A percentile compares a stretch with the other conserved stretches of the same genome.
Evolutionary conservation across 192 early-diverging fungal genomes (phyloP).

Genomic region (Chytriomyces sp.): DNA sequence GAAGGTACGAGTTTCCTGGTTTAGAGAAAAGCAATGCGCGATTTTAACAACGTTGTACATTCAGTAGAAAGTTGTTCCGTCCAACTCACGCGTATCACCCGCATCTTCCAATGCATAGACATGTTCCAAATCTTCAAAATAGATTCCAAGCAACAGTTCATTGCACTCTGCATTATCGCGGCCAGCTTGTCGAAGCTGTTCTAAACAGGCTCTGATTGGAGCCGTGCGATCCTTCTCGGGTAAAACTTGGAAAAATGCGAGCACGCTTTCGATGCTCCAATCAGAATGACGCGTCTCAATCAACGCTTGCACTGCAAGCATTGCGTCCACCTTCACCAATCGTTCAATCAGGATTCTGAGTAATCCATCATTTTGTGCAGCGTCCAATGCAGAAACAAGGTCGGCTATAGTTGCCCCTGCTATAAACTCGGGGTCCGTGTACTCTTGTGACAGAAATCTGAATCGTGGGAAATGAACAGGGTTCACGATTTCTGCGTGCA

Average conservation of each 20-base stretch:
- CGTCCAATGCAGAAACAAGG: no score
- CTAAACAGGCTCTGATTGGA: slow-evolving; percentile 25
- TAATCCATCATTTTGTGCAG: no score
- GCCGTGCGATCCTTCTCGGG: slow-evolving; percentile 8
- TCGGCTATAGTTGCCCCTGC: slow-evolving; percentile 31
- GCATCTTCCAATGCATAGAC: background rate
- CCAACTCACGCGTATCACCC: background rate
- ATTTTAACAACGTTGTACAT: background rate
- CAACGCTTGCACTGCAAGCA: slow-evolving; percentile 43
- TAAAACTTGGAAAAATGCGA: slow-evolving; percentile 13
- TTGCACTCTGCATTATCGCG: slow-evolving; percentile 11
- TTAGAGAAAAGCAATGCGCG: slow-evolving; percentile 24
- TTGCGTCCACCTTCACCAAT: slow-evolving; percentile 36
- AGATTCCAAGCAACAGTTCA: background rate
- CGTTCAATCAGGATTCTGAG: no score
- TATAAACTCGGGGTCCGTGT: slow-evolving; percentile 58
- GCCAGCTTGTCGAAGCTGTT: slow-evolving; percentile 32
- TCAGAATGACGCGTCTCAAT: background rate
- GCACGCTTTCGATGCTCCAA: no score
- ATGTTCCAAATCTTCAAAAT: slow-evolving; percentile 9
- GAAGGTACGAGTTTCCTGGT: background rate
- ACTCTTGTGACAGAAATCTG: slow-evolving; percentile 57
- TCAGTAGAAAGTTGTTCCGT: slow-evolving; percentile 3
- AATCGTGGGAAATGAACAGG: no score
- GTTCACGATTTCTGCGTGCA: no score